Base-by-base conservation (phyloP, 2,329 filamentous ascomycete species). In the Lithohypha guttulata region DNA sequence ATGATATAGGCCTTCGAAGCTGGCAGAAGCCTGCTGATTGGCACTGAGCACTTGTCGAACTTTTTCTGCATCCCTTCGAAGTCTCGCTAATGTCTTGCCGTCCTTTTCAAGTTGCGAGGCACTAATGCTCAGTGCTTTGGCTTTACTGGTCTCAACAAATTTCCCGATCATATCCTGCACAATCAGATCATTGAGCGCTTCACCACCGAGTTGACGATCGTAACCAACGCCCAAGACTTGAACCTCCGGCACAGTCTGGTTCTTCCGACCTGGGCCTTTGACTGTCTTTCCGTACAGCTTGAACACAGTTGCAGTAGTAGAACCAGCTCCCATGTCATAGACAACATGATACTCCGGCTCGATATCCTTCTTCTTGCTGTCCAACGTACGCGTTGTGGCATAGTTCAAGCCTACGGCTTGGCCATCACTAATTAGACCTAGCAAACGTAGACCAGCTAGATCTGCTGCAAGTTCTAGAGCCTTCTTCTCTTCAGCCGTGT, bases 281-380 rank as follows among this genome's bases (percentile, higher is more conserved):
- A 96, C 80, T 2, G 73, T 79, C 51, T 81, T 79, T 57, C 83
- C 82, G 60, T 95, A 87, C 64, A 98, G 94, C 53, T 79, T 81
- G 57, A 98, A 64, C 37, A 98, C 68, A 5, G 86, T 91, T 3
- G 89, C 89, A 53, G 85, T 93, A 21, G 89, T 83, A 31, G 85
- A 95, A 3, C 91, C 91, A 50, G 91, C 87, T 50, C 91, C 91
- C 87, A 98, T 96, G 58, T 98, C 91, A 56, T 91, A 98, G 20
- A 98, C 77, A 59, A 98, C 65, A 63, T 98, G 85, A 53, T 87
- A 76, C 62, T 98, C 91, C 1, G 91, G 81, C 65, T 86, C 86
- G 48, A 75, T 81, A 39, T 84, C 85, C 39, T 91, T 79, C 40
- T 76, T 82, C 44, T 91, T 69, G 52, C 76, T 85, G 25, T 87